These are phyloP conservation scores for Russula brevipes DNA, from an alignment of 768 basidiomycete species.

Conservation along the genomic window DNA sequence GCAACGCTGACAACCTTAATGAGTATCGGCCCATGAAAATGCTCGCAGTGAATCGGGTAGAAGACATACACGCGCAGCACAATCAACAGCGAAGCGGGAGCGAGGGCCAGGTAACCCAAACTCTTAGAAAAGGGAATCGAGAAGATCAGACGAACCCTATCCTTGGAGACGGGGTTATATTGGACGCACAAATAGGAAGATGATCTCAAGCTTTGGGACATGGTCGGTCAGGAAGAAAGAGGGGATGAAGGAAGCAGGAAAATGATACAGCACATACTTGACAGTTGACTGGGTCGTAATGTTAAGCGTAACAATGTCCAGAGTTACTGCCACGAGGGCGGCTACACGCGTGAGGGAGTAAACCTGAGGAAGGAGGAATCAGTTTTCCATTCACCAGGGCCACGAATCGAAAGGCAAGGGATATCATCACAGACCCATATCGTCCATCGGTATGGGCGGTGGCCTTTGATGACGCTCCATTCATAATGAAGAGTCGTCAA, in stretches of 20 bases:
- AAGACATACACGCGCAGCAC: constrained; percentile 14
- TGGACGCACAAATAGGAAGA: not conserved
- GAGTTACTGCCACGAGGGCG: not conserved
- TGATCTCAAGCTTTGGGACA: not conserved
- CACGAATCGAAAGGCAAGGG: no score
- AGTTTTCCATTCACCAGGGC: not conserved
- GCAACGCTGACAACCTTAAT: not conserved
- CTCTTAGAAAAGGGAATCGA: not conserved
- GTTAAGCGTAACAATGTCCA: not conserved
- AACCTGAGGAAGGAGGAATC: not conserved
- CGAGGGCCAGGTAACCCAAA: not conserved
- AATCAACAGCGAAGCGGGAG: constrained; percentile 4
- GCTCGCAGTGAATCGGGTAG: not conserved
- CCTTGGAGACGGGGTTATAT: no score
- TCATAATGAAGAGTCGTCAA: not conserved
- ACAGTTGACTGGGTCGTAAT: not conserved
- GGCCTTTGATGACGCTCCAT: not conserved
- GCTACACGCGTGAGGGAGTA: not conserved
- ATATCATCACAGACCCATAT: not conserved
- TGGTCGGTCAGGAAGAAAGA: not conserved
- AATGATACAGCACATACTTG: not conserved
- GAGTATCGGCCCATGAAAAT: not conserved
- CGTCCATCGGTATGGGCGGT: not conserved
- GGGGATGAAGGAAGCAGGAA: not conserved
- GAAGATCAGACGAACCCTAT: not conserved